Evolutionary conservation across 2,329 filamentous ascomycete genomes (phyloP).

Genomic region (Cercospora zeina): DNA sequence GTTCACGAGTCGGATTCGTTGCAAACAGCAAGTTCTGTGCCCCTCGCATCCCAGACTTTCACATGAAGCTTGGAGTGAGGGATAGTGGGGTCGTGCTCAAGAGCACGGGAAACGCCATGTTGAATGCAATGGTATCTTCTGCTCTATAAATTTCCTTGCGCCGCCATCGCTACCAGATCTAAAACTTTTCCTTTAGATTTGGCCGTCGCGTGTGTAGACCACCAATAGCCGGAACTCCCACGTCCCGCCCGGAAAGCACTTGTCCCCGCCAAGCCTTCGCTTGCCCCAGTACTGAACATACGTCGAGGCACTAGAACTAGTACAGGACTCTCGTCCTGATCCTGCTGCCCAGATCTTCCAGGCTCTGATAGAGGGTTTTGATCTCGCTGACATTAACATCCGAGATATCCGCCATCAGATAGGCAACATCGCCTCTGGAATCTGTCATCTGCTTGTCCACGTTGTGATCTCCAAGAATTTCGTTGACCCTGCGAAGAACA

Average conservation of each 20-base stretch:
- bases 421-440: conserved; percentile 88
- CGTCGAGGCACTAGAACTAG: conserved; percentile 26
- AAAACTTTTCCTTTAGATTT: background rate
- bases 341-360: conserved; percentile 66
- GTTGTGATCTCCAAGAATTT: conserved; percentile 91
- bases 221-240: background rate
- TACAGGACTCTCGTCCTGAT: conserved; percentile 54
- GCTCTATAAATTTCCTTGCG: background rate
- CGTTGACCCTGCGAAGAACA: conserved; percentile 92
- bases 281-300: background rate
- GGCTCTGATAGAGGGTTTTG: conserved; percentile 77
- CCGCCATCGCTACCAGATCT: background rate
- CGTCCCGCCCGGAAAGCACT: background rate
- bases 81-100: background rate
- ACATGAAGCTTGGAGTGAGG: background rate
- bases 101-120: conserved; percentile 21
- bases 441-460: conserved; percentile 99
- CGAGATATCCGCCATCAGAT: conserved; percentile 97
- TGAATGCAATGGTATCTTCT: conserved; percentile 25
- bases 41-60: background rate
- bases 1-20: background rate
- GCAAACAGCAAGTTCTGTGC: background rate
- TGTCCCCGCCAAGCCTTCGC: background rate
- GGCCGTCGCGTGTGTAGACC: background rate
- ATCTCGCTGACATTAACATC: conserved; percentile 78